These are phyloP conservation scores for Medicago arabica DNA, from an alignment of 306 rosid genomes.

Conservation along the genomic window DNA sequence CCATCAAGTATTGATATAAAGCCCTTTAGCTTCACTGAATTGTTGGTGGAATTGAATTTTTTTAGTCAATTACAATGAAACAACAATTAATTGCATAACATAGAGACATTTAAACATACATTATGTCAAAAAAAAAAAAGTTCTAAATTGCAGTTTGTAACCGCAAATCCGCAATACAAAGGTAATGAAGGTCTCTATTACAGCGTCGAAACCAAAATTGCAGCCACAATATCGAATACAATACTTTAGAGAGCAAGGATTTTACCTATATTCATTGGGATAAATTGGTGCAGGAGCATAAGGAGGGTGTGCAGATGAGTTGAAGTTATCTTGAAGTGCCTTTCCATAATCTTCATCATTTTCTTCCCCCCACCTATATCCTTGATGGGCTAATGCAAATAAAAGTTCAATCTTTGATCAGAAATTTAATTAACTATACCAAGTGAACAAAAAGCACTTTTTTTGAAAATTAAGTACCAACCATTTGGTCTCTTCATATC, in stretches of 20 bases:
- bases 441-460: slow-evolving; percentile 11
- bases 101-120: too few species aligned
- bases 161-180: not conserved
- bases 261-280: slow-evolving; percentile 62
- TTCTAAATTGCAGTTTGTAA: not conserved
- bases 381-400: slow-evolving; percentile 47
- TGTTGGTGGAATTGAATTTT: too few species aligned
- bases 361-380: slow-evolving; percentile 58
- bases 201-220: not conserved
- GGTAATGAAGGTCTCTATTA: not conserved
- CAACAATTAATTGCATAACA: too few species aligned
- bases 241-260: slow-evolving; percentile 16
- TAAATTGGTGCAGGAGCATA: slow-evolving; percentile 51
- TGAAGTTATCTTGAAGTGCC: slow-evolving; percentile 28
- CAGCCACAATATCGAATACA: not conserved
- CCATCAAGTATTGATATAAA: too few species aligned
- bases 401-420: slow-evolving; percentile 21
- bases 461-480: slow-evolving; percentile 40
- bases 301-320: slow-evolving; percentile 65
- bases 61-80: too few species aligned
- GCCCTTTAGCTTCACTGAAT: too few species aligned
- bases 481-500: slow-evolving; percentile 73
- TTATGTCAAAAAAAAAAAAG: too few species aligned
- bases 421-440: not conserved
- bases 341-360: slow-evolving; percentile 62